Base-by-base conservation (phyloP, 139 green algal species). In the Coelastrella sp. region DNA sequence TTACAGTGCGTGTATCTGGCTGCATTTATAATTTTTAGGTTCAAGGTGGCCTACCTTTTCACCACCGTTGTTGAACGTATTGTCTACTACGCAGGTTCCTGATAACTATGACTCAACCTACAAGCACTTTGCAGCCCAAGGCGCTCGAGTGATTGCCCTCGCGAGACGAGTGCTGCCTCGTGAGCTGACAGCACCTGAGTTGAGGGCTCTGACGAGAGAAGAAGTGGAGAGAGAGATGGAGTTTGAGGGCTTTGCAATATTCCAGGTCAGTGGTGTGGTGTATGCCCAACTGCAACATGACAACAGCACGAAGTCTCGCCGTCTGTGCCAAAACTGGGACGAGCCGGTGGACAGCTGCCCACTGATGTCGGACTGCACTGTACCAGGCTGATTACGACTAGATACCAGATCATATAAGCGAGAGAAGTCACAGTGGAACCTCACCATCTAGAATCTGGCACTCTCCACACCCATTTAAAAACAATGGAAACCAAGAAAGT, bases 111-210 rank as follows among this genome's bases (percentile, higher is more conserved):
- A 97, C 71, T 71, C 60, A 14, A 91, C 93, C 54, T 98, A 99
- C 96, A 97, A 97, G 92, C 85, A 80, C 10, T 98, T 96, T 89
- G 98, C 98, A 0, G 88, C 96, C 4, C 93, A 99, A 92, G 98
- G 98, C 8, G 96, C 95, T 0, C 96, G 98, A 22, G 97, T 99
- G 22, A 98, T 99, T 73, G 96, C 98, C 6, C 93, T 99, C 68
- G 98, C 97, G 3, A 95, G 94, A 81, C 96, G 94, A 23, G 23
- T 80, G 20, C 92, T 99, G 76, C 79, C 91, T 3, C 20, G 57
- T 23, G 74, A 74, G 0, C 20, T 94, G 65, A 93, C 86, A 22
- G 54, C 92, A 4, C 84, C 92, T 0, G 92, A 93, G 65, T 83
- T 98, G 73, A 94, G 95, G 17, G 81, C 85, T 60, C 89, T 97